Conservation (phyloP, 768 basidiomycete genomes). For the Termitomyces sp. region DNA sequence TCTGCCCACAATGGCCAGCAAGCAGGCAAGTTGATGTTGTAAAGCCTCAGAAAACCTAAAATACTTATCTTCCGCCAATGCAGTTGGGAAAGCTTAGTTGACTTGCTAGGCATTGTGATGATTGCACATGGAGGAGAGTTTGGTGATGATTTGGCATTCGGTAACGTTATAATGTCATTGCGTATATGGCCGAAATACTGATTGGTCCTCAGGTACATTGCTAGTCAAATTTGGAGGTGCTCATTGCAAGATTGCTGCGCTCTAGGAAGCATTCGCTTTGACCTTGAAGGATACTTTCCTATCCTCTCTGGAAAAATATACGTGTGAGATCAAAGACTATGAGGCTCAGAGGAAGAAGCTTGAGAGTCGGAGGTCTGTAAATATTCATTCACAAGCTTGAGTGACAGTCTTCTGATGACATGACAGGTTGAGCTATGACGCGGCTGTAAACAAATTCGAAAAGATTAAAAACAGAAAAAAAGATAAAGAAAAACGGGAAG, state of each 20-base stretch:
- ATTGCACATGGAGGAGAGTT: constrained; percentile 80
- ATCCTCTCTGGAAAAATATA: constrained; percentile 54
- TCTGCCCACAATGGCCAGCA: constrained; percentile 48
- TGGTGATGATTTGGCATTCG: constrained; percentile 69
- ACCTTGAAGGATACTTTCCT: constrained; percentile 73
- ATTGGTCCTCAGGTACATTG: constrained; percentile 46
- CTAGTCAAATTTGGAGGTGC: constrained; percentile 75
- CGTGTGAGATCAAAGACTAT: constrained; percentile 79
- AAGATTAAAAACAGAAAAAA: constrained; percentile 71
- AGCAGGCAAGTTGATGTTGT: constrained; percentile 41
- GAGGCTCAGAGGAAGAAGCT: constrained; percentile 78
- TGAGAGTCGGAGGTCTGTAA: constrained; percentile 66
- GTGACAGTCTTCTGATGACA: not conserved
- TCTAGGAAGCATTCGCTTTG: constrained; percentile 77
- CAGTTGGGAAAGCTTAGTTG: constrained; percentile 78
- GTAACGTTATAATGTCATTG: constrained; percentile 24
- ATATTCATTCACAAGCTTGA: not conserved
- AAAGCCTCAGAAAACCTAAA: not conserved
- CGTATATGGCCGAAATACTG: not conserved
- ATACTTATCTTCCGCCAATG: not conserved
- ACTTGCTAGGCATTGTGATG: constrained; percentile 83
- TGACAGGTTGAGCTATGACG: constrained; percentile 67
- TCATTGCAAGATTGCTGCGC: constrained; percentile 77
- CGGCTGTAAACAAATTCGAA: constrained; percentile 64
- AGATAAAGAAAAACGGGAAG: constrained; percentile 71